Base-by-base conservation (phyloP, 2,329 filamentous ascomycete species). In the Trichoderma oligosporum region DNA sequence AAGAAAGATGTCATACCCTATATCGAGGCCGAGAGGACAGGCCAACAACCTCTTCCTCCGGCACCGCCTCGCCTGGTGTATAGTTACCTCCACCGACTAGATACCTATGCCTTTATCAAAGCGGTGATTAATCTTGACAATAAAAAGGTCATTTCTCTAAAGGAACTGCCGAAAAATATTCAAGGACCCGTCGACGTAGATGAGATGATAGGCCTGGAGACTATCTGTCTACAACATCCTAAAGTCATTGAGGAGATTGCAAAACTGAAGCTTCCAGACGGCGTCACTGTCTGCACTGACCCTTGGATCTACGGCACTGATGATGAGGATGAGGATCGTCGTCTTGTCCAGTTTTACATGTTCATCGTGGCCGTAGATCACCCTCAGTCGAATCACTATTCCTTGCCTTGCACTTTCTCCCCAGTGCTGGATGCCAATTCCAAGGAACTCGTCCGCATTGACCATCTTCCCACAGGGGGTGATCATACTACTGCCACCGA, bases 301-400 rank as follows among this genome's bases (percentile, higher is more conserved):
- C 61, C 81, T 0, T 91, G 87, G 88, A 89, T 89, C 39, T 91
- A 90, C 60, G 78, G 78, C 2, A 67, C 70, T 1, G 74, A 76
- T 54, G 66, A 66, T 3, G 71, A 74, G 4, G 73, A 75, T 38
- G 67, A 70, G 24, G 9, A 22, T 22, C 64, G 70, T 1, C 71
- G 72, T 6, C 77, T 80, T 44, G 78, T 77, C 38, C 71, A 81
- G 1, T 74, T 80, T 31, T 81, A 78, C 62, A 76, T 75, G 18
- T 70, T 70, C 8, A 72, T 78, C 57, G 58, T 69, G 4, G 66
- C 70, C 12, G 75, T 70, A 29, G 70, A 73, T 29, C 78, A 80
- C 46, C 69, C 67, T 3, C 81, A 86, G 65, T 78, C 82, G 1
- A 86, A 87, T 61, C 82, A 85, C 64, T 86, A 86, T 65, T 77